Percentiles rank a stretch among this genome's conserved stretches.
Evolutionary conservation across 495 filamentous ascomycete genomes (phyloP).

Genomic region (Diplogelasinospora grovesii): DNA sequence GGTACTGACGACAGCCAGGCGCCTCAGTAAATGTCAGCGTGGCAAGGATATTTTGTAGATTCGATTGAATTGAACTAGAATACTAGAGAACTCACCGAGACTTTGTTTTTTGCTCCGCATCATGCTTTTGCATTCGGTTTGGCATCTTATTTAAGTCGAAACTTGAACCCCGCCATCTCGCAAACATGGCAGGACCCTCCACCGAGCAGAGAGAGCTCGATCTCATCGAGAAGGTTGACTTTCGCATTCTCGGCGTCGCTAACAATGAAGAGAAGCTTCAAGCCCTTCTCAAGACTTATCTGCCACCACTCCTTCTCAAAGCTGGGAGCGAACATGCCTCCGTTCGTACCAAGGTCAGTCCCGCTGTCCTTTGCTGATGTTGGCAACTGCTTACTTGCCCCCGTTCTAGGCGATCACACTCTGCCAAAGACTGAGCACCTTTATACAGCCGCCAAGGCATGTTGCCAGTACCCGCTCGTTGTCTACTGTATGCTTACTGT

Average conservation of each 20-base stretch:
- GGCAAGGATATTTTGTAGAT: too few relatives aligned
- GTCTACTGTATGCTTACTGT: conserved; percentile 4
- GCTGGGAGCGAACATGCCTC: conserved; percentile 69
- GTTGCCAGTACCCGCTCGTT: neutral
- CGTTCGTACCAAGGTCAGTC: conserved; percentile 72
- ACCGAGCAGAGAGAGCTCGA: conserved; percentile 69
- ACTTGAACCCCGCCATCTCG: too few relatives aligned
- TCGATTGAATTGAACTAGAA: too few relatives aligned
- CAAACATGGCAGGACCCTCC: conserved; percentile 27
- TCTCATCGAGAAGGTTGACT: conserved; percentile 84
- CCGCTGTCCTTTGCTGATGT: too few relatives aligned
- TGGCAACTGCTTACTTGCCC: too few relatives aligned
- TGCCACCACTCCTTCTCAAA: conserved; percentile 79
- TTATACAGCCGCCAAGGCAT: conserved; percentile 37
- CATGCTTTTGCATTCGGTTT: too few relatives aligned
- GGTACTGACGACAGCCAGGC: too few relatives aligned
- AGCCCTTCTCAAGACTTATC: conserved; percentile 64
- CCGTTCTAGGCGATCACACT: conserved; percentile 60
- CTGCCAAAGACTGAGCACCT: conserved; percentile 56
- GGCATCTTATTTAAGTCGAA: too few relatives aligned
- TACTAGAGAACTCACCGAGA: too few relatives aligned
- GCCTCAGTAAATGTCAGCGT: too few relatives aligned
- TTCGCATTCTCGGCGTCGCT: conserved; percentile 72
- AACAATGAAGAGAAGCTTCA: conserved; percentile 79
- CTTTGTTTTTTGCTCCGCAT: too few relatives aligned